Conservation (phyloP, 495 filamentous ascomycete genomes). For the Penicillium lividum region DNA sequence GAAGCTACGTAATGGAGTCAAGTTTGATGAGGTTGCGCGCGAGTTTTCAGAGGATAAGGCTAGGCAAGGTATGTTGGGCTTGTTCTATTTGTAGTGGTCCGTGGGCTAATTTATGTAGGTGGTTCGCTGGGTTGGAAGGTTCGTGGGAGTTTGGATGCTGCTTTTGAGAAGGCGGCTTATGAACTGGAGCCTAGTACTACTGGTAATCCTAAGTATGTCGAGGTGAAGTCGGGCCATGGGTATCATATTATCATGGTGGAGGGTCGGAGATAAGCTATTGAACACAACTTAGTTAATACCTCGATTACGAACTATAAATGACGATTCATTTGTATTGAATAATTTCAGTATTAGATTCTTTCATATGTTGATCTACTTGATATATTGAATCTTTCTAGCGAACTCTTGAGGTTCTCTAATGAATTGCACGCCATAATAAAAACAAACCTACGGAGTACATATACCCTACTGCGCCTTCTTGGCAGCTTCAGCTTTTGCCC, state of each 20-base stretch:
- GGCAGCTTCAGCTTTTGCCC: conserved; percentile 54
- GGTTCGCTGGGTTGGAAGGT: conserved; percentile 84
- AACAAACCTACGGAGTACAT: not conserved
- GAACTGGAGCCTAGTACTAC: conserved; percentile 75
- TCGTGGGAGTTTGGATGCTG: conserved; percentile 67
- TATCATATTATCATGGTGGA: conserved; percentile 95
- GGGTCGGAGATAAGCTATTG: conserved; percentile 56
- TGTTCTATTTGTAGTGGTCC: not conserved
- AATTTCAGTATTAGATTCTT: not conserved
- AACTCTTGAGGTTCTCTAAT: not conserved
- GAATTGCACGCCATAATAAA: not conserved
- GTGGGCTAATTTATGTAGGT: conserved; percentile 43
- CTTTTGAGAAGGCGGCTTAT: conserved; percentile 82
- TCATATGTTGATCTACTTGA: not conserved
- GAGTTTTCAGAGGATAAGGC: conserved; percentile 92
- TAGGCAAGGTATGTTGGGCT: conserved; percentile 60
- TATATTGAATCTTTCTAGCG: not conserved
- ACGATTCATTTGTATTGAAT: not conserved
- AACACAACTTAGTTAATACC: not conserved
- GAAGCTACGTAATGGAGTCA: conserved; percentile 72
- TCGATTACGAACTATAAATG: not conserved
- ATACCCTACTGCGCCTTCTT: conserved; percentile 41
- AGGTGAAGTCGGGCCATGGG: conserved; percentile 83
- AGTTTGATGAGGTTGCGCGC: conserved; percentile 87
- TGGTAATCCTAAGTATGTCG: conserved; percentile 70